Percentiles rank a stretch among this genome's conserved stretches.
phyloP scores from a whole-genome alignment of 2,329 filamentous ascomycete genomes.

The Nigrospora osmanthi region DNA sequence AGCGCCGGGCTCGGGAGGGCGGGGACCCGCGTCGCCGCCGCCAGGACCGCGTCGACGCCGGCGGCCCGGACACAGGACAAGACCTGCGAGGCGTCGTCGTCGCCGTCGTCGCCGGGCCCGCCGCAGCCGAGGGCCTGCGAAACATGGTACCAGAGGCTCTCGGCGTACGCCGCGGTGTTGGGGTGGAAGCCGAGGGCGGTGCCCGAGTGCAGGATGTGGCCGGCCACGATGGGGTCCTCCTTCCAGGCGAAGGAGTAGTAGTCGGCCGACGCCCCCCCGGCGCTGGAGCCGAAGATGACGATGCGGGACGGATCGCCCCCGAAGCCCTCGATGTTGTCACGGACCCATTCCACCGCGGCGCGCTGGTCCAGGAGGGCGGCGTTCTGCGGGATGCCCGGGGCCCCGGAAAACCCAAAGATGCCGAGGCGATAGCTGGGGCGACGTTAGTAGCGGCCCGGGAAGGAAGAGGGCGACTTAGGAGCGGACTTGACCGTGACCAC shows the following conservation, averaged over 20 bases:
- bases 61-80: constrained; percentile 20
- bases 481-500: constrained; percentile 21
- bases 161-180: constrained; percentile 23
- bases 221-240: constrained; percentile 39
- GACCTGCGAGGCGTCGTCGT: constrained; percentile 25
- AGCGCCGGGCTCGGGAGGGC: constrained; percentile 22
- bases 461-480: no score
- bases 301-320: constrained; percentile 29
- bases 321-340: constrained; percentile 31
- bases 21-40: constrained; percentile 23
- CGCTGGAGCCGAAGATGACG: constrained; percentile 29
- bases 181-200: constrained; percentile 36
- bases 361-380: constrained; percentile 37
- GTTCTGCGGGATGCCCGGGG: constrained; percentile 20
- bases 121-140: constrained; percentile 29
- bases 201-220: constrained; percentile 36
- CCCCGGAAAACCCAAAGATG: constrained; percentile 10
- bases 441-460: not conserved
- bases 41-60: constrained; percentile 17
- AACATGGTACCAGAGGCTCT: constrained; percentile 33
- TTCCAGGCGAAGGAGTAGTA: constrained; percentile 41
- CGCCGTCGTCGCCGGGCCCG: constrained; percentile 6
- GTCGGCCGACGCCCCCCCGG: constrained; percentile 32
- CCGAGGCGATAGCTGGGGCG: constrained; percentile 11
- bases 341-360: constrained; percentile 34